Evolutionary conservation across 176 grass and related monocot species (phyloP).

Genomic region (Oryza rufipogon): DNA sequence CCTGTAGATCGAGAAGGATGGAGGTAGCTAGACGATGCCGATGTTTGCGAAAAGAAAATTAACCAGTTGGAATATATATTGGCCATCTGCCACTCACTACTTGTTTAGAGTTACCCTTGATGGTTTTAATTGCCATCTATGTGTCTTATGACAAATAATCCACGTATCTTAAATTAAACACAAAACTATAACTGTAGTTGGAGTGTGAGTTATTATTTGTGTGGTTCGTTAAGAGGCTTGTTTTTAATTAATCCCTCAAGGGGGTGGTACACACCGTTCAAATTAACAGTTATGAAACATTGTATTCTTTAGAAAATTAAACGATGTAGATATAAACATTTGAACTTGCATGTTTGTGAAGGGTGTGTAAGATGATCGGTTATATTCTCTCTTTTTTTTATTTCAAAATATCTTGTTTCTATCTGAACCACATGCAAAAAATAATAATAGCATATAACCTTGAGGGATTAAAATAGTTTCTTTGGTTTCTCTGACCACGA

Average conservation of each 20-base stretch:
- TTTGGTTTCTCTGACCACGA: neutral
- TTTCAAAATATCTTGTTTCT: neutral
- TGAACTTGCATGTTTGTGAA: too few relatives aligned
- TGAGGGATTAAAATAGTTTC: neutral
- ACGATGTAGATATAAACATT: neutral
- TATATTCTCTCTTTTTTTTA: neutral
- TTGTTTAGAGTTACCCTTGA: too few relatives aligned
- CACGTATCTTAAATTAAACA: neutral
- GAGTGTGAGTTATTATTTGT: neutral
- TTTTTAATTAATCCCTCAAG: too few relatives aligned
- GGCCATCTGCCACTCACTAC: too few relatives aligned
- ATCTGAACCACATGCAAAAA: neutral
- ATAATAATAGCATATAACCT: neutral
- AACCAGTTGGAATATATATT: neutral
- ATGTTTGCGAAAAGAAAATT: slow-evolving; percentile 1
- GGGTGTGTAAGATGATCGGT: neutral
- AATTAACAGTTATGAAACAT: neutral
- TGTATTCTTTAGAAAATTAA: neutral
- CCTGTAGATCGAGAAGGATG: neutral
- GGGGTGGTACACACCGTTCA: neutral
- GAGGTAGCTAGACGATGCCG: neutral
- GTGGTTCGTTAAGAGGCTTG: neutral
- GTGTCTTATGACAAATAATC: neutral
- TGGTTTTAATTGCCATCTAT: neutral
- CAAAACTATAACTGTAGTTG: neutral